phyloP scores from a whole-genome alignment of 805 yeast genomes.

The Priceomyces medius region DNA sequence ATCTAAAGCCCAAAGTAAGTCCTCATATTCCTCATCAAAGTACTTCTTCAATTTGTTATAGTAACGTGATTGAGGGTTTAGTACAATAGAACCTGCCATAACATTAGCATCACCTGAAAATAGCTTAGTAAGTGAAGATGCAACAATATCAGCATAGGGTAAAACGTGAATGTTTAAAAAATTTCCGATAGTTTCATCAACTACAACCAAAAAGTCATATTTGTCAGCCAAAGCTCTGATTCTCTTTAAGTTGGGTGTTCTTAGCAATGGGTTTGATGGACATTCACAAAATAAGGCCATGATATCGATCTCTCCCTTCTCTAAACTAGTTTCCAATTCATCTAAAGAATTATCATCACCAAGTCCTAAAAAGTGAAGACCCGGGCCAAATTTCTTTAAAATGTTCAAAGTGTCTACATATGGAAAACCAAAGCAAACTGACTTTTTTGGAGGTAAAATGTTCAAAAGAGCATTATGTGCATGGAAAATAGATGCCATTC shows the following conservation, averaged over 20 bases:
- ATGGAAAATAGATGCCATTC: slow-evolving; percentile 88
- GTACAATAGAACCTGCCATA: slow-evolving; percentile 85
- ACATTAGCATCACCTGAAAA: slow-evolving; percentile 95
- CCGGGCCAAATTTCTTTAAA: slow-evolving; percentile 86
- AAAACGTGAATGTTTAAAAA: slow-evolving; percentile 79
- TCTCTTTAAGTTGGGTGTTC: slow-evolving; percentile 73
- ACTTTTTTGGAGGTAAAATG: slow-evolving; percentile 42
- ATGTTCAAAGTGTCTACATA: slow-evolving; percentile 90
- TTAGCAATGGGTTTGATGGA: slow-evolving; percentile 91
- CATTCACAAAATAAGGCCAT: slow-evolving; percentile 85
- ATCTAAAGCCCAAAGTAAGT: slow-evolving; percentile 88
- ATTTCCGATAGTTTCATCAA: slow-evolving; percentile 95
- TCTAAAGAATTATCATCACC: slow-evolving; percentile 73
- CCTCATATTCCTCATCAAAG: slow-evolving; percentile 58
- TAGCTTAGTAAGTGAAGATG: slow-evolving; percentile 84
- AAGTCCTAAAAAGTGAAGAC: slow-evolving; percentile 79
- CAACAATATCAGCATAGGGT: slow-evolving; percentile 83
- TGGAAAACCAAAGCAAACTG: slow-evolving; percentile 95
- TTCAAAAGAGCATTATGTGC: slow-evolving; percentile 63
- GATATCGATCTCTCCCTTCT: slow-evolving; percentile 54
- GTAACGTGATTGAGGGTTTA: slow-evolving; percentile 62
- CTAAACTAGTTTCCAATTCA: slow-evolving; percentile 61
- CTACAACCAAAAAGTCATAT: slow-evolving; percentile 73
- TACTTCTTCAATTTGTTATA: slow-evolving; percentile 52
- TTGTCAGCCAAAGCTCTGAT: slow-evolving; percentile 65